phyloP scores from a whole-genome alignment of 2,329 filamentous ascomycete genomes.

The Ceratocystis cubensis region DNA sequence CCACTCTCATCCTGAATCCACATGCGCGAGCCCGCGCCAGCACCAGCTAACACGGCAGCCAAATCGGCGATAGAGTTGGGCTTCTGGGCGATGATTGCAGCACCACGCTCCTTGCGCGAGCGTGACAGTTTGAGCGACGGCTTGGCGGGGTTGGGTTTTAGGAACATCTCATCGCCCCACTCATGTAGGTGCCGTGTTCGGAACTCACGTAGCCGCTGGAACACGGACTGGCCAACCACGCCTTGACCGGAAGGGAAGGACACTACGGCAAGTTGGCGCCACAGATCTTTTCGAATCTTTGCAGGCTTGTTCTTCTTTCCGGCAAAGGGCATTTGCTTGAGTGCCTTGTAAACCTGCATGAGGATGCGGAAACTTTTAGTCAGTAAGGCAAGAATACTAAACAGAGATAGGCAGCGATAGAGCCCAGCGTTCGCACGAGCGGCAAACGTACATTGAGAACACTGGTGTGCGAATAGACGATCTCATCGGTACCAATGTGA shows the following conservation, averaged over 20 bases:
- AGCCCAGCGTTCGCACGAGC: too few species aligned
- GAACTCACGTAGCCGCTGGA: conserved; percentile 53
- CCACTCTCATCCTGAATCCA: conserved; percentile 23
- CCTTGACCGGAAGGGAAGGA: conserved; percentile 42
- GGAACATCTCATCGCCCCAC: conserved; percentile 41
- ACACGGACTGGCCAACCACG: conserved; percentile 45
- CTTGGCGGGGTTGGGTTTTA: conserved; percentile 28
- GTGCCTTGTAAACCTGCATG: conserved; percentile 31
- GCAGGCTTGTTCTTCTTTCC: conserved; percentile 54
- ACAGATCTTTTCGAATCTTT: conserved; percentile 55
- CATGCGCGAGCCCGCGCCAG: conserved; percentile 41
- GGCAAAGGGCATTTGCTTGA: conserved; percentile 50
- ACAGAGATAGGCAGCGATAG: neutral
- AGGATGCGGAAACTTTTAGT: too few species aligned
- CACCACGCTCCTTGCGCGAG: conserved; percentile 35
- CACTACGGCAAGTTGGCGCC: conserved; percentile 49
- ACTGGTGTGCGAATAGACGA: conserved; percentile 40
- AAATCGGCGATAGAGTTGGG: conserved; percentile 52
- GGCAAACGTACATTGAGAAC: conserved; percentile 34
- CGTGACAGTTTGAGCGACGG: conserved; percentile 30
- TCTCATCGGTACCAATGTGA: conserved; percentile 38
- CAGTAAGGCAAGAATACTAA: neutral
- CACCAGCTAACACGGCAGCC: conserved; percentile 43
- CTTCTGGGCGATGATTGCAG: conserved; percentile 46
- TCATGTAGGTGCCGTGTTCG: conserved; percentile 48